A percentile compares a stretch with the other conserved stretches of the same genome.
Evolutionary conservation across 2,329 filamentous ascomycete genomes (phyloP).

Genomic region (Aspergillus latus): DNA sequence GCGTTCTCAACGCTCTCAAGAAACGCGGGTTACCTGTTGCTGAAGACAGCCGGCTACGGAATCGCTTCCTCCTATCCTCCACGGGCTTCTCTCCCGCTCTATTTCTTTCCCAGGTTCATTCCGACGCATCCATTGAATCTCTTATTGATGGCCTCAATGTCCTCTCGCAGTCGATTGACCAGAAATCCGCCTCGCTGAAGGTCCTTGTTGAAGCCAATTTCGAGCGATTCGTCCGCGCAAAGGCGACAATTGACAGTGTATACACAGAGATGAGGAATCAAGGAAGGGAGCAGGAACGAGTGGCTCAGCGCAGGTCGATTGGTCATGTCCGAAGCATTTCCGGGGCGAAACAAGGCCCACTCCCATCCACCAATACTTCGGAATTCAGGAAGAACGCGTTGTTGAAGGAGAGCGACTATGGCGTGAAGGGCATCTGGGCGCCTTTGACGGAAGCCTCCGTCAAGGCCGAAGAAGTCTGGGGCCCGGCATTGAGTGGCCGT

Average conservation of each 20-base stretch:
- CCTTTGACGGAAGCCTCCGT: conserved; percentile 86
- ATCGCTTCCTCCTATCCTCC: conserved; percentile 91
- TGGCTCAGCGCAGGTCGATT: conserved; percentile 64
- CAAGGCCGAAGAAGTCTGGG: conserved; percentile 97
- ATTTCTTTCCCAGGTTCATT: conserved; percentile 90
- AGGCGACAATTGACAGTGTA: conserved; percentile 97
- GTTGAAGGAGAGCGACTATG: conserved; percentile 88
- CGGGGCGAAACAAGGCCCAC: conserved; percentile 41
- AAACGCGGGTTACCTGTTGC: conserved; percentile 76
- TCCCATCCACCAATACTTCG: conserved; percentile 35
- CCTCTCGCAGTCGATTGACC: conserved; percentile 87
- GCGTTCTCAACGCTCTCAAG: conserved; percentile 77
- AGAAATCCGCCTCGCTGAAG: conserved; percentile 96
- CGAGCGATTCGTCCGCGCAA: conserved; percentile 94
- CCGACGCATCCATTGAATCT: conserved; percentile 76
- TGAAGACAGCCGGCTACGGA: conserved; percentile 77
- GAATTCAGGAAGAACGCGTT: conserved; percentile 85
- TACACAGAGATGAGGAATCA: conserved; percentile 91
- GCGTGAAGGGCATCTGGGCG: conserved; percentile 80
- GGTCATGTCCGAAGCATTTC: conserved; percentile 58
- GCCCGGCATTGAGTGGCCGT: conserved; percentile 83
- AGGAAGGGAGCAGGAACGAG: conserved; percentile 53
- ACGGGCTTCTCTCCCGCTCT: conserved; percentile 91
- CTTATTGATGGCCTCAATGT: conserved; percentile 80
- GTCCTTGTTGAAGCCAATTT: conserved; percentile 97